Base-by-base conservation (phyloP, 2,329 filamentous ascomycete species). In the Penicillium sp. region DNA sequence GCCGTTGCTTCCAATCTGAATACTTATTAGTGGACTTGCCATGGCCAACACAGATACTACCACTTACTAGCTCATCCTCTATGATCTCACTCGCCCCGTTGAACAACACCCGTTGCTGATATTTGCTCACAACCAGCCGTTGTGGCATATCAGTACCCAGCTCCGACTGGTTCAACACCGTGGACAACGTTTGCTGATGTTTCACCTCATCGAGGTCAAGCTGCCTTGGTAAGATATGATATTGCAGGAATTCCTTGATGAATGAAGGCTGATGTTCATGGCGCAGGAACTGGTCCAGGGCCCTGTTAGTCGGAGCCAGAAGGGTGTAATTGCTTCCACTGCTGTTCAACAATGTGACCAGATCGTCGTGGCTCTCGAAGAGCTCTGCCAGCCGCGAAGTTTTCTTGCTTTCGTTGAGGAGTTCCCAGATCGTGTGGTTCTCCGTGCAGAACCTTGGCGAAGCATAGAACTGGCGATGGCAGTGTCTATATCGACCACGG, bases 51-150 rank as follows among this genome's bases (percentile, higher is more conserved):
- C n/a, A n/a, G n/a, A n/a, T n/a, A n/a, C n/a, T n/a, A n/a, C n/a
- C n/a, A 54, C 71, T 62, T 77, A 90, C 87, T 63, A 94, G 84
- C 71, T 96, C 85, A 49, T 84, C 78, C 3, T 82, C 84, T 3
- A 92, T 75, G 29, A 96, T 77, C 60, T 83, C 86, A 75, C 83
- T 86, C 74, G 89, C 89, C 67, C 91, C 90, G 76, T 96, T 96
- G 64, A 96, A 71, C 10, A 81, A 82, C 2, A 92, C 76, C 11
- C 89, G 89, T 7, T 83, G 73, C 21, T 83, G 69, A 1, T 84
- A 80, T 24, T 90, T 75, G 46, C 87, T 84, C 11, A 88, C 83
- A 5, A 88, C 83, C 14, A 96, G 79, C 31, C 92, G 85, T 76
- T 96, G 92, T 1, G 85, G 61, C 26, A 66, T 80, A 50, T 87